Evolutionary conservation across 129 eudicot genomes (phyloP).

Genomic region (Helianthus tuberosus): DNA sequence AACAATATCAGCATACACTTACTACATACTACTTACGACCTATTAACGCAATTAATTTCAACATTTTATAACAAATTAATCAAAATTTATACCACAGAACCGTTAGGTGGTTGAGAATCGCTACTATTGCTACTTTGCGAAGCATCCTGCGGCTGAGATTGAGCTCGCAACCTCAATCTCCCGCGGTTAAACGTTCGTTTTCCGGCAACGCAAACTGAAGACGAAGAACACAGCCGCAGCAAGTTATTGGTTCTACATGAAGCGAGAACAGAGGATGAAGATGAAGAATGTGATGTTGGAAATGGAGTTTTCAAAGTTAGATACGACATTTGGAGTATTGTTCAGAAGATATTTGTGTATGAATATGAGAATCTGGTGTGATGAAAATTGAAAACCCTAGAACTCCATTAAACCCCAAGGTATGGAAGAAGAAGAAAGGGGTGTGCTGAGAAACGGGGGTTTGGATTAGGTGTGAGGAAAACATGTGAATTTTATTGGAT

Average conservation of each 20-base stretch:
- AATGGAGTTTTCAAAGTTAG: constrained; percentile 43
- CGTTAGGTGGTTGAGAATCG: constrained; percentile 71
- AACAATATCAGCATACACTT: constrained; percentile 4
- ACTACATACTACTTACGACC: constrained; percentile 1
- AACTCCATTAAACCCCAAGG: constrained; percentile 39
- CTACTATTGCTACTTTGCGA: constrained; percentile 22
- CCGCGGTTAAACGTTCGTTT: constrained; percentile 34
- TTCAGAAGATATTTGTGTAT: background rate
- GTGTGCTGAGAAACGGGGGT: constrained; percentile 16
- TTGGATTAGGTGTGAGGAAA: constrained; percentile 35
- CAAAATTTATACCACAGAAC: constrained; percentile 56
- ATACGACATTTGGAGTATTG: constrained; percentile 51
- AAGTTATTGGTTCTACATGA: constrained; percentile 35
- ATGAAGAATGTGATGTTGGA: constrained; percentile 33
- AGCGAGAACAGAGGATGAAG: constrained; percentile 37
- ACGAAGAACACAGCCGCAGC: constrained; percentile 31
- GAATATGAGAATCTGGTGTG: background rate
- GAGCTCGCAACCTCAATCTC: constrained; percentile 53
- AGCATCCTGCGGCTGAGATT: constrained; percentile 44
- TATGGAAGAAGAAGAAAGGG: constrained; percentile 12
- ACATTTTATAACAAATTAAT: background rate
- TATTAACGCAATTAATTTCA: background rate
- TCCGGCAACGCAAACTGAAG: constrained; percentile 40
- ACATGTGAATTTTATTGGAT: constrained; percentile 24
- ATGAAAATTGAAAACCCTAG: constrained; percentile 42